Base-by-base conservation (phyloP, 2,329 filamentous ascomycete species). In the Fusarium torulosum region DNA sequence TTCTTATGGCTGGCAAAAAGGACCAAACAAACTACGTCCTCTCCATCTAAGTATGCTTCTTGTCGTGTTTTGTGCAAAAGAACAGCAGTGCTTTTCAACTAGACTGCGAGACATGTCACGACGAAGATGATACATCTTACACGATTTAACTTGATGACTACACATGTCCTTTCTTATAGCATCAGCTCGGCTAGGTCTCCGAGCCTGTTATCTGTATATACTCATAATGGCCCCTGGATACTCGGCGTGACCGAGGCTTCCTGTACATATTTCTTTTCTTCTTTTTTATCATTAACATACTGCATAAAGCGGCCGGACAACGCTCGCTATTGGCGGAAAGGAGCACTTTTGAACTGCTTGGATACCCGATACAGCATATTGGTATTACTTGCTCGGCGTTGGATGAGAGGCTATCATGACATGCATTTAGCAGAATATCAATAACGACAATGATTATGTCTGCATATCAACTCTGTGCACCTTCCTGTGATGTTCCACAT, bases 1-100 rank as follows among this genome's bases (percentile, higher is more conserved):
- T 98, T 56, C 88, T 95, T 76, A 92, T 96, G 85, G 93, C 93
- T 60, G 93, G 93, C 75, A 94, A 92, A 80, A 83, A 84, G 54
- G 91, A 90, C 74, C 88, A 86, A 73, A 89, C 89, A 77, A 91
- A 92, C 74, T 92, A 93, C 78, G 91, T 94, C 75, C 84, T 94
- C 74, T 94, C 91, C 63, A 82, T 93, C 74, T 93, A 81, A 81
- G 66, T 61, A 59, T 40, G 20, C 57, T 50, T 57, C 38, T 46
- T 54, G 45, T 21, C 43, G n/a, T 51, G 37, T 46, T 31, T 46
- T 29, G 7, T 56, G 51, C 47, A 53, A 35, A 50, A 66, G 38
- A 62, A 52, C 27, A 41, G 42, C 10, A 19, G 20, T 42, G 55
- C 29, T 46, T 59, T 45, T 41, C 15, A 20, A 37, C 25, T 66